Evolutionary conservation across 768 basidiomycete species (phyloP), one percentile per base, ranked within the genome.

Genomic region (Cubamyces sp.): DNA sequence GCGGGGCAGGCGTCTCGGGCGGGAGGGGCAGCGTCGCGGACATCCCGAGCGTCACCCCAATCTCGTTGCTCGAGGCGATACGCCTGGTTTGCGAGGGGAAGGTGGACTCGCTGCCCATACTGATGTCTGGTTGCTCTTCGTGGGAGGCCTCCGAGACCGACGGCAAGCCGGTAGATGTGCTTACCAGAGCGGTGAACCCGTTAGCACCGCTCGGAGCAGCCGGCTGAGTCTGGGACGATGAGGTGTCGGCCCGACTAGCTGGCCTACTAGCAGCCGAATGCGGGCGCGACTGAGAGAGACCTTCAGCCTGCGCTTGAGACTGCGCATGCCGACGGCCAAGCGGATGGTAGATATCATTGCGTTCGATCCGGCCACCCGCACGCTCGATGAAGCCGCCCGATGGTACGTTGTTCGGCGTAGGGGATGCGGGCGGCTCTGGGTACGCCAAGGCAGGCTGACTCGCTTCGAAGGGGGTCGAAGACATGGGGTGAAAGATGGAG

Each of bases 371-470:
- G 11, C 70, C 64, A 15, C 68, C 70, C 18, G 65, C 66, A 40
- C 70, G 70, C 28, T 71, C 66, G 48, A 68, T 54, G 43, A 68
- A 69, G 9, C 66, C 69, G 6, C 67, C 68, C 15, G 58, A 67
- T 5, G 66, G 66, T 25, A 77, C 76, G 7, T 41, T 34, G 11
- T 11, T 54, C 7, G 86, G 85, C 2, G 84, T 80, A 18, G 86
- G 86, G 6, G 84, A 86, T 60, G 81, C 80, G 5, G 84, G 84
- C 18, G 83, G 78, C 68, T 86, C 84, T 8, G 83, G 83, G 47
- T 69, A 69, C 1, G 71, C 66, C 46, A 71, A 64, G 9, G 47
- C 21, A 16, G 67, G 65, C 19, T 57, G 45, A 3, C 25, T 51
- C 46, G 53, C 39, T 16, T 58, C 65, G 26, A 54, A 66, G 26